phyloP scores from a whole-genome alignment of 2,329 filamentous ascomycete genomes.

The Fusarium sororula region DNA sequence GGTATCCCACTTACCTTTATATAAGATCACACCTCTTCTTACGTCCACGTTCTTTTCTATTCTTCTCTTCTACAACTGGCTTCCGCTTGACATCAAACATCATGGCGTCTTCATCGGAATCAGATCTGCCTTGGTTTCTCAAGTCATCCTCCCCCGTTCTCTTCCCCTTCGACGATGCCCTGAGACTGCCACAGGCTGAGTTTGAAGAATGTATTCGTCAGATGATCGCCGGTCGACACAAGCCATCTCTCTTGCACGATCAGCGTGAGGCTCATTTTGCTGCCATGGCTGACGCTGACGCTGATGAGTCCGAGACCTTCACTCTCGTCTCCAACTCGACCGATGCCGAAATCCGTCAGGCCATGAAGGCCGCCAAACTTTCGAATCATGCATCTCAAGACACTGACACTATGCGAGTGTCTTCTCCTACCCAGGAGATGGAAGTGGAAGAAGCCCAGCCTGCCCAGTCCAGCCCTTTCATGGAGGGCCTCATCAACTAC shows the following conservation, averaged over 20 bases:
- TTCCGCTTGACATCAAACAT: neutral
- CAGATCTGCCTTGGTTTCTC: constrained; percentile 50
- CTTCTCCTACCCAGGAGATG: neutral
- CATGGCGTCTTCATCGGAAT: constrained; percentile 35
- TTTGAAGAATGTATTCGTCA: constrained; percentile 47
- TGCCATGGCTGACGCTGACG: constrained; percentile 19
- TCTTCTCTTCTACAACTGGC: neutral
- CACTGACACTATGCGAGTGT: neutral
- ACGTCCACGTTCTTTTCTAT: neutral
- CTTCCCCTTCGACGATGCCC: constrained; percentile 49
- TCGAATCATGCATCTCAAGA: neutral
- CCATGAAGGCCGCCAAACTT: constrained; percentile 20
- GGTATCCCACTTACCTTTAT: neutral
- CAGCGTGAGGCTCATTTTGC: neutral
- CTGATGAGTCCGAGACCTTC: constrained; percentile 38
- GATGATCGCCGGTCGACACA: constrained; percentile 36
- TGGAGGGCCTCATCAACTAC: constrained; percentile 46
- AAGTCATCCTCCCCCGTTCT: constrained; percentile 50
- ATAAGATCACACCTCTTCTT: neutral
- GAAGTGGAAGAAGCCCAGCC: neutral
- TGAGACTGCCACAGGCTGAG: constrained; percentile 45
- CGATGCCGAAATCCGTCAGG: constrained; percentile 36
- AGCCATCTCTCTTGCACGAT: neutral
- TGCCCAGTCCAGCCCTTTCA: constrained; percentile 43
- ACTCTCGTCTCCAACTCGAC: constrained; percentile 42